Base-by-base conservation (phyloP, 495 filamentous ascomycete genomes). In the Melanomma pulvis-pyrius region DNA sequence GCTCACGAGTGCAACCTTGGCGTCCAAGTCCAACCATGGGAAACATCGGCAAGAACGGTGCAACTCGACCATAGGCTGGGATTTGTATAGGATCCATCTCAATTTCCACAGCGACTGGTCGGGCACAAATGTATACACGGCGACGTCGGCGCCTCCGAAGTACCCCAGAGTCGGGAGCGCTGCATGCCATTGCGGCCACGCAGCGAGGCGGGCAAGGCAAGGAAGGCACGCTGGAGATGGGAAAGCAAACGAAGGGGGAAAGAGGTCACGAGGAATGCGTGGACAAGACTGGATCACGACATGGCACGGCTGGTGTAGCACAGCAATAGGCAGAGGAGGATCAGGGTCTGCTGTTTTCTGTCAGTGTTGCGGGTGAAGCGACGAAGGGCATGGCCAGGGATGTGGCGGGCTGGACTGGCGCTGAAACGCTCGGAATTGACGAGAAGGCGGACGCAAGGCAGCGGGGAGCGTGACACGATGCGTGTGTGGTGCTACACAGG, bases 401-500 rank as follows among this genome's bases (percentile, higher is more conserved):
- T 65, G 52, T 1, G 59, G 49, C 30, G 52, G 54, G 28, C 21
- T 39, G 30, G 11, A 8, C 39, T 51, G 28, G 6, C 47, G 26
- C 32, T 65, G 61, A 70, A 65, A 65, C 67, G 58, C 48, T 52
- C 51, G 50, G 17, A 25, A 39, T 65, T 13, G 57, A 64, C 50
- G 67, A 58, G 61, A 56, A 58, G 12, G 49, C 56, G 17, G 61
- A 70, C 46, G 62, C 61, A 70, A 65, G 61, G 67, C 61, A 52
- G 47, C 54, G 50, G 8, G 4, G 30, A 5, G 51, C 17, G 65
- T 60, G 19, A 44, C 59, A 59, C 55, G 26, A 48, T 51, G 59
- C 65, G 60, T 63, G 65, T 48, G 65, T 53, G 44, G 59, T 69
- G 66, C 66, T 44, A 69, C 67, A 62, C 56, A 60, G 32, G 48